These are phyloP conservation scores for Viola pubescens DNA, from an alignment of 441 rosid species.

Conservation along the genomic window DNA sequence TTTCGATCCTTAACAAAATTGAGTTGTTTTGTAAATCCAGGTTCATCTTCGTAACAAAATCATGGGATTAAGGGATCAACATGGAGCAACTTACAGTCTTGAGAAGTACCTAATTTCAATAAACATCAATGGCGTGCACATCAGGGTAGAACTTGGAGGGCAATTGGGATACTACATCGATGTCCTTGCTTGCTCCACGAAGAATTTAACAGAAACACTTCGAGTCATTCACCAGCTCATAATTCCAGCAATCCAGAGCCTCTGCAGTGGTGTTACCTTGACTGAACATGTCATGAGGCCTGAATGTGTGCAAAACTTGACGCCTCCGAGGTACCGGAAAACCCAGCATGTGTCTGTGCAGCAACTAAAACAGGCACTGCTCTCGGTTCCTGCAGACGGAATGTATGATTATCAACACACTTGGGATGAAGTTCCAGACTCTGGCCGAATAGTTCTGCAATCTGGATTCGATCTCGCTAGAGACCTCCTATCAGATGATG, in stretches of 20 bases:
- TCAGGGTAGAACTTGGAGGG: slow-evolving; percentile 91
- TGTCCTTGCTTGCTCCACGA: slow-evolving; percentile 81
- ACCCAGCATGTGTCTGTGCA: slow-evolving; percentile 56
- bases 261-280: slow-evolving; percentile 74
- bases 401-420: slow-evolving; percentile 96
- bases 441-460: slow-evolving; percentile 49
- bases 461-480: slow-evolving; percentile 81
- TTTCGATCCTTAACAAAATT: background rate
- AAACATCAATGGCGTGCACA: slow-evolving; percentile 63
- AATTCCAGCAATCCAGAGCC: slow-evolving; percentile 71
- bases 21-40: slow-evolving; percentile 25
- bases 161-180: slow-evolving; percentile 78
- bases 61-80: slow-evolving; percentile 66
- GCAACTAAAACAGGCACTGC: slow-evolving; percentile 66
- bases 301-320: slow-evolving; percentile 62
- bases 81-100: slow-evolving; percentile 75
- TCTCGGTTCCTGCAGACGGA: slow-evolving; percentile 79
- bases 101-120: slow-evolving; percentile 75
- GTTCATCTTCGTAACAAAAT: slow-evolving; percentile 78
- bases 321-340: slow-evolving; percentile 73
- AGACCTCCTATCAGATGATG: slow-evolving; percentile 86
- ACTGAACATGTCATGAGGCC: slow-evolving; percentile 72
- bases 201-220: slow-evolving; percentile 81
- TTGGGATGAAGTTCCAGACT: slow-evolving; percentile 61
- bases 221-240: slow-evolving; percentile 67